These are phyloP conservation scores for Hirsutella thompsonii DNA, from an alignment of 2,329 filamentous ascomycete genomes.

Conservation along the genomic window DNA sequence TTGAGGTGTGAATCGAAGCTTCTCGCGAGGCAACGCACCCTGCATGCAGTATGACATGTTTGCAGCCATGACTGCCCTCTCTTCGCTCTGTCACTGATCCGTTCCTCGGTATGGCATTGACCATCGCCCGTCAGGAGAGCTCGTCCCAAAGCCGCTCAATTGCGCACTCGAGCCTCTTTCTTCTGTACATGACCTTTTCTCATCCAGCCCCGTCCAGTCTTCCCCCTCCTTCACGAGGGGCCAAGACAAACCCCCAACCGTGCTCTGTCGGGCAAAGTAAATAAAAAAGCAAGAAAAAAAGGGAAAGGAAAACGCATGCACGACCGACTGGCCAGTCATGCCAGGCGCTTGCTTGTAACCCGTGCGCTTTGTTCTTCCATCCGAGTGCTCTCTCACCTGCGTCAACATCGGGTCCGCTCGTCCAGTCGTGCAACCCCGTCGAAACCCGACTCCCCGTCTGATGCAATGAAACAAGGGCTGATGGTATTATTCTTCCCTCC, in stretches of 20 bases:
- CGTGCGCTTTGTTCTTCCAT: constrained; percentile 2
- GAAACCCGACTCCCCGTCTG: constrained; percentile 25
- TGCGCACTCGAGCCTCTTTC: neutral
- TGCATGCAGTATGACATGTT: constrained; percentile 5
- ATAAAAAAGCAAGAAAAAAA: constrained; percentile 5
- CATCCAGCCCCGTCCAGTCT: neutral
- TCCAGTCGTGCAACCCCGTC: constrained; percentile 14
- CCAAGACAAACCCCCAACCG: constrained; percentile 2
- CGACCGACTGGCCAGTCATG: constrained; percentile 1
- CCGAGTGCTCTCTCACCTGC: neutral
- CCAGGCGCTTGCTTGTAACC: constrained; percentile 3
- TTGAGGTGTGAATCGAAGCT: neutral
- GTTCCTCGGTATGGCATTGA: neutral
- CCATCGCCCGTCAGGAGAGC: neutral
- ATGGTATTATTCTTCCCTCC: constrained; percentile 8
- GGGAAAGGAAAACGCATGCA: constrained; percentile 7
- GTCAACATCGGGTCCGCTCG: too few species aligned
- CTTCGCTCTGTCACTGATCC: neutral
- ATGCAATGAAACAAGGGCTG: constrained; percentile 19
- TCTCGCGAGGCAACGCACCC: constrained; percentile 1
- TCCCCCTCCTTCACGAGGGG: neutral
- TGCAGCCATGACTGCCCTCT: constrained; percentile 4
- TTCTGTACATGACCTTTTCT: neutral
- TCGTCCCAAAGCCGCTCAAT: neutral
- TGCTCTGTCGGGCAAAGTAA: constrained; percentile 3